Conservation (phyloP, 2,329 filamentous ascomycete species). For the Exophiala calicioides region DNA sequence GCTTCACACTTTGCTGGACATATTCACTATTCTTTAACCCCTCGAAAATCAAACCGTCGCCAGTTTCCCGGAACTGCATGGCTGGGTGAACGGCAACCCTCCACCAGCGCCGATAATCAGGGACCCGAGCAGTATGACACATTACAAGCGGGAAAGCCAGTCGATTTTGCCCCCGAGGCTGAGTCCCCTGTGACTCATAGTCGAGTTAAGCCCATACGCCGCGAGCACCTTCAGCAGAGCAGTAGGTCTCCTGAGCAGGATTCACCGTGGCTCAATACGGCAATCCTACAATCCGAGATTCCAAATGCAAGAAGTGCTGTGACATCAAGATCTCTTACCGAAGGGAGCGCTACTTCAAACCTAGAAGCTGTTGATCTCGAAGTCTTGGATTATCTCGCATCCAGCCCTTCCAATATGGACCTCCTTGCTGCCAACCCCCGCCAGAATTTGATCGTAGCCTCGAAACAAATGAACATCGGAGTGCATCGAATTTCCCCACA, state of each 20-base stretch:
- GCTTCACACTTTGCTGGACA: too few species aligned
- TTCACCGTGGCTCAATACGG: background rate
- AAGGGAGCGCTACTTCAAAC: background rate
- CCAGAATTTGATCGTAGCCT: background rate
- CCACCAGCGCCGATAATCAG: too few species aligned
- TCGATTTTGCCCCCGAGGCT: too few species aligned
- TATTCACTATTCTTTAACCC: too few species aligned
- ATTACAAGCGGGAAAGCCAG: too few species aligned
- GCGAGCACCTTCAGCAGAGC: background rate
- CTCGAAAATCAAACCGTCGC: too few species aligned
- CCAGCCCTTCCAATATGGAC: slow-evolving; percentile 3
- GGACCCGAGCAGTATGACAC: too few species aligned
- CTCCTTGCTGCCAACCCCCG: background rate
- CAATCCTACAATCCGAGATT: background rate
- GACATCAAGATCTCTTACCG: background rate
- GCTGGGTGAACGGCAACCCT: too few species aligned
- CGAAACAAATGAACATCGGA: background rate
- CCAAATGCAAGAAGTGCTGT: background rate
- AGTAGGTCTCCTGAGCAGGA: background rate
- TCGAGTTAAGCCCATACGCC: background rate
- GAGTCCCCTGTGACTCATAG: background rate
- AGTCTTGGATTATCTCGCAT: slow-evolving; percentile 8
- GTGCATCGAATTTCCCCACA: background rate
- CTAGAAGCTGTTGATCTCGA: slow-evolving; percentile 2
- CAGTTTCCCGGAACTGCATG: too few species aligned